Conservation (phyloP, 805 yeast genomes). For the Debaryomyces prosopidis region DNA sequence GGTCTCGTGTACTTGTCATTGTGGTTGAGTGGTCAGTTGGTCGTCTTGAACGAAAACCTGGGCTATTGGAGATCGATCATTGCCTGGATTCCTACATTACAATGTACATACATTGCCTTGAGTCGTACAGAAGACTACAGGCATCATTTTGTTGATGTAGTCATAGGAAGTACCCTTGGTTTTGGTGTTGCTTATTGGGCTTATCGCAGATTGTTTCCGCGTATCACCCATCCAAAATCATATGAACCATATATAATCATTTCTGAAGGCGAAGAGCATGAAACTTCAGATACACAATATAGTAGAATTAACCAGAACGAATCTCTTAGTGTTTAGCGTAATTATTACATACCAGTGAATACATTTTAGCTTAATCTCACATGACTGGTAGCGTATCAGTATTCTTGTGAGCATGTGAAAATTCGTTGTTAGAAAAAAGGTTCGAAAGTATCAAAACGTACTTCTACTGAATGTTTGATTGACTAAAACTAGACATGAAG, state of each 20-base stretch:
- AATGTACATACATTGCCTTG: conserved; percentile 77
- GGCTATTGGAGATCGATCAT: conserved; percentile 67
- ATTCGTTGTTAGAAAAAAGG: neutral
- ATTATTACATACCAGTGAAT: neutral
- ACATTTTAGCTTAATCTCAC: neutral
- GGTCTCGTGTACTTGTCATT: conserved; percentile 63
- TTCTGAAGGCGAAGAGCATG: conserved; percentile 13
- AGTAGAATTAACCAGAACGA: neutral
- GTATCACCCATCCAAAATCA: conserved; percentile 25
- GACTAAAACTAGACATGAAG: conserved; percentile 1
- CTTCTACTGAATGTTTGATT: no score
- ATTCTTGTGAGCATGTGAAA: neutral
- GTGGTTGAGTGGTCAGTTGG: conserved; percentile 70
- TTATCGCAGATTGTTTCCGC: conserved; percentile 56
- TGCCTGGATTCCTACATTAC: conserved; percentile 55
- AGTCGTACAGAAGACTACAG: conserved; percentile 90
- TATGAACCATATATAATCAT: conserved; percentile 40
- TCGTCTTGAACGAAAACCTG: conserved; percentile 40
- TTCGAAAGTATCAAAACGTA: no score
- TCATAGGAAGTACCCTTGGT: conserved; percentile 74
- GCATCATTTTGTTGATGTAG: conserved; percentile 87
- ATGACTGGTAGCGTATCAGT: conserved; percentile 1
- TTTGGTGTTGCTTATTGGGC: conserved; percentile 55
- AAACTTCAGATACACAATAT: neutral
- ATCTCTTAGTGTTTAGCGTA: neutral